Evolutionary conservation across 148 eudicot genomes (phyloP), one percentile per base, ranked within the genome.

Genomic region (Hydrangea macrophylla): DNA sequence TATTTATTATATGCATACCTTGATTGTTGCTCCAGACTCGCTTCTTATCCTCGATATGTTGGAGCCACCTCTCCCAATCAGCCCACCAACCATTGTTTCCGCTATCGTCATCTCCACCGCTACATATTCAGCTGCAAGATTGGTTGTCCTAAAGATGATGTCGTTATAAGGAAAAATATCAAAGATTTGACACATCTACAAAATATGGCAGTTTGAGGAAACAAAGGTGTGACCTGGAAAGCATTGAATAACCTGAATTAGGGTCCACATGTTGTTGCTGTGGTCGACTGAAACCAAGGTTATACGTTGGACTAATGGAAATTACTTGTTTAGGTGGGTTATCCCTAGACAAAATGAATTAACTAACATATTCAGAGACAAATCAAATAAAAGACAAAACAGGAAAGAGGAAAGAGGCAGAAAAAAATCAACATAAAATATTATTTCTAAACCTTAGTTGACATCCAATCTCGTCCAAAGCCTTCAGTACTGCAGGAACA

Each of bases 11-110:
- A 44, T 7, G 24, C 58, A 66, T 60, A 92, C 98, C 91, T 92
- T 92, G 51, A 92, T 86, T 80, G 82, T 82, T 24, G 98, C 98
- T 67, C 98, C 98, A 67, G 98, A 85, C 75, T 92, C 98, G 7
- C 51, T 84, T 79, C 98, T 79, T 72, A 92, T 92, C 75, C 93
- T 82, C 50, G 86, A 84, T 31, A 92, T 89, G 77, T 92, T 92
- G 75, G 96, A 90, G 33, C 98, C 98, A 65, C 82, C 72, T 71
- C 86, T 82, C 42, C 98, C 98, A 71, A 92, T 92, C 64, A 92
- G 84, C 63, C 98, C 96, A 76, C 98, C 98, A 55, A 89, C 73
- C 79, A 86, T 79, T 58, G 92, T 68, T 75, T 92, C 98, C 60
- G 98, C 80, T 56, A 92, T 81, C 76, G 86, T 70, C 80, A 92